Evolutionary conservation across 192 early-diverging fungal species (phyloP).

Genomic region (Coemansia sp.): DNA sequence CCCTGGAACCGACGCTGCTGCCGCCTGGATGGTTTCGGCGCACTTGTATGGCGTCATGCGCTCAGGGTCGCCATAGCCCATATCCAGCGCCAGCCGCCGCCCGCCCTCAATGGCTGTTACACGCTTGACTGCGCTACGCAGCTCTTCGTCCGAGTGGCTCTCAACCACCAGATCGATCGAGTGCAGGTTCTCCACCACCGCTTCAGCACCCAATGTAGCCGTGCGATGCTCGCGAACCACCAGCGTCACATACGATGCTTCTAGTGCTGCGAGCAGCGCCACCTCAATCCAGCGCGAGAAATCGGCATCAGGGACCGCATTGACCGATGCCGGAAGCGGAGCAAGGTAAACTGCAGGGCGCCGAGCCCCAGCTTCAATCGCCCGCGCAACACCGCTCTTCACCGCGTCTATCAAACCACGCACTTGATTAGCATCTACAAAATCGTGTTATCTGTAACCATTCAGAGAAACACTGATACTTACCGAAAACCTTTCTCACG

Average conservation of each 20-base stretch:
- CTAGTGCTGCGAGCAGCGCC: conserved; percentile 68
- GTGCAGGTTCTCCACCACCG: conserved; percentile 54
- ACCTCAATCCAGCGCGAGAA: conserved; percentile 74
- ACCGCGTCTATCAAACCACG: conserved; percentile 52
- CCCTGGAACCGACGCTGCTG: conserved; percentile 57
- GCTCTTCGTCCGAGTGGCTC: conserved; percentile 19
- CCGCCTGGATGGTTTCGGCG: conserved; percentile 64
- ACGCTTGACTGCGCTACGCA: conserved; percentile 49
- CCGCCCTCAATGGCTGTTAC: conserved; percentile 74
- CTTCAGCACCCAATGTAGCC: conserved; percentile 44
- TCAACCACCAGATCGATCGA: conserved; percentile 61
- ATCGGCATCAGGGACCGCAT: conserved; percentile 50
- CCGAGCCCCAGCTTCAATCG: conserved; percentile 63
- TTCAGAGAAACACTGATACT: not conserved
- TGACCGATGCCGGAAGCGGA: conserved; percentile 43
- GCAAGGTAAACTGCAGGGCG: conserved; percentile 64
- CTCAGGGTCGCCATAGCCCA: conserved; percentile 82
- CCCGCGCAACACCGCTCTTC: conserved; percentile 63
- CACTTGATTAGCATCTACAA: not conserved
- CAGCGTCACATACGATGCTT: conserved; percentile 73
- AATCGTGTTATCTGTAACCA: not conserved
- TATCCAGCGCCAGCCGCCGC: conserved; percentile 71
- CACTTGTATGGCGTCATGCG: conserved; percentile 81
- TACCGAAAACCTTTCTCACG: conserved; percentile 66
- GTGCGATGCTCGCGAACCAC: conserved; percentile 73